Evolutionary conservation across 1,284 basidiomycete genomes (phyloP).

Genomic region (Cryptococcus sp.): DNA sequence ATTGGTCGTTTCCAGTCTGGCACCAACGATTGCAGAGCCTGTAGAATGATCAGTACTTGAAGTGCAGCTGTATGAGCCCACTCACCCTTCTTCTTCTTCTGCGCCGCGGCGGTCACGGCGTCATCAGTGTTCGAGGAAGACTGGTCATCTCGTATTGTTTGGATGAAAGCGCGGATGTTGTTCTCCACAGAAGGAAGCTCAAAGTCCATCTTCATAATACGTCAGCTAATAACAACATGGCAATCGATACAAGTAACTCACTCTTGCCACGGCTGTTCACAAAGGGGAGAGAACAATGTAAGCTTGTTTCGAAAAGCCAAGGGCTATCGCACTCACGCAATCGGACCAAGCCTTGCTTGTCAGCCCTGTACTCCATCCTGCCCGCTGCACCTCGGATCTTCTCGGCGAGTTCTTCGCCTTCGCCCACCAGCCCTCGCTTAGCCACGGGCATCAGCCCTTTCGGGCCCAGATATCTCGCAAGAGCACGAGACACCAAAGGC

Average conservation of each 20-base stretch:
- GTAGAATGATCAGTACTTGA: not conserved
- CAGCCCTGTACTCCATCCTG: slow-evolving; percentile 89
- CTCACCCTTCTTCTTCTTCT: slow-evolving; percentile 32
- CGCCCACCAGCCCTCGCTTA: slow-evolving; percentile 89
- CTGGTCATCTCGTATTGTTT: slow-evolving; percentile 60
- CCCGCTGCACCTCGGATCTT: slow-evolving; percentile 80
- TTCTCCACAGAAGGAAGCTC: slow-evolving; percentile 71
- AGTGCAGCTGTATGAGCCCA: not conserved
- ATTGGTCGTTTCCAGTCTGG: slow-evolving; percentile 79
- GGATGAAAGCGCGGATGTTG: slow-evolving; percentile 78
- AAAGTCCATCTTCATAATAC: slow-evolving; percentile 66
- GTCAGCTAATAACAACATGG: slow-evolving; percentile 3
- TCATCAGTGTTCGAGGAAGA: slow-evolving; percentile 26
- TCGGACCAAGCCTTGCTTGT: slow-evolving; percentile 81
- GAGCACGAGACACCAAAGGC: slow-evolving; percentile 71
- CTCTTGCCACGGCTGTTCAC: slow-evolving; percentile 22
- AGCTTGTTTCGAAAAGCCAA: not conserved
- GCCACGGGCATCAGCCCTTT: slow-evolving; percentile 94
- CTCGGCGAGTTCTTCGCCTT: slow-evolving; percentile 67
- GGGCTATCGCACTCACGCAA: slow-evolving; percentile 61
- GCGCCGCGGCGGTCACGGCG: slow-evolving; percentile 21
- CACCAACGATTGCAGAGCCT: slow-evolving; percentile 61
- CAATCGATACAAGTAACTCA: slow-evolving; percentile 1
- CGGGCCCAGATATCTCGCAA: slow-evolving; percentile 89
- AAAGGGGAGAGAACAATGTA: too few species aligned